Base-by-base conservation (phyloP, 345 rosid species). In the Rhodomyrtus tomentosa region DNA sequence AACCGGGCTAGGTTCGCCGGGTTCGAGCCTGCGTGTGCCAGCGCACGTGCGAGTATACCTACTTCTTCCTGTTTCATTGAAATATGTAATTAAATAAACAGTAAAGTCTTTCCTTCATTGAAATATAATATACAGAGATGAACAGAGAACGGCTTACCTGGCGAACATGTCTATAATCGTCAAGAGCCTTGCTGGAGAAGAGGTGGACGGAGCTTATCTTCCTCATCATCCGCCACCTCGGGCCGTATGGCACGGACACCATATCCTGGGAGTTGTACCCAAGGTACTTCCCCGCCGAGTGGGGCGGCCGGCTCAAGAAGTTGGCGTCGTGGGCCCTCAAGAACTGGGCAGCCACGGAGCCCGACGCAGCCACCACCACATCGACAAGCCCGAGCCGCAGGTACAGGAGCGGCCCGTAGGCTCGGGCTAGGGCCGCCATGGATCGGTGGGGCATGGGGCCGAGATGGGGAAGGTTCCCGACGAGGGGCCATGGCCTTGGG, bases 271-370 rank as follows among this genome's bases (percentile, higher is more conserved):
- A 93, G 50, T 96, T 95, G 45, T 95, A 96, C 1, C 98, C 95
- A 5, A 96, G 87, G 59, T 96, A 87, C 85, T 95, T 95, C 24
- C 95, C 98, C 27, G 97, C 99, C 3, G 98, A 84, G 85, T 91
- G 95, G 2, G 98, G 98, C 16, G 99, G 98, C 29, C 99, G 90
- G 92, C 95, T 94, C 8, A 94, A 91, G 91, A 96, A 96, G 83
- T 95, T 96, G 24, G 94, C 88, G 22, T 96, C 99, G 25, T 96
- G 96, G 52, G 84, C 55, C 85, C 94, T 96, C 87, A 96, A 84
- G 87, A 94, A 93, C 88, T 95, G 98, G 9, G 94, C 87, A 2
- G 98, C 99, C 50, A 93, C 93, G 6, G 98, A 92, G 8, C 95
- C 95, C 4, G 98, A 96, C 2, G 97, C 93, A 0, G 93, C 98